Percentiles rank a stretch among this genome's conserved stretches.
phyloP scores from a whole-genome alignment of 345 rosid species.

The Ceriops tagal region DNA sequence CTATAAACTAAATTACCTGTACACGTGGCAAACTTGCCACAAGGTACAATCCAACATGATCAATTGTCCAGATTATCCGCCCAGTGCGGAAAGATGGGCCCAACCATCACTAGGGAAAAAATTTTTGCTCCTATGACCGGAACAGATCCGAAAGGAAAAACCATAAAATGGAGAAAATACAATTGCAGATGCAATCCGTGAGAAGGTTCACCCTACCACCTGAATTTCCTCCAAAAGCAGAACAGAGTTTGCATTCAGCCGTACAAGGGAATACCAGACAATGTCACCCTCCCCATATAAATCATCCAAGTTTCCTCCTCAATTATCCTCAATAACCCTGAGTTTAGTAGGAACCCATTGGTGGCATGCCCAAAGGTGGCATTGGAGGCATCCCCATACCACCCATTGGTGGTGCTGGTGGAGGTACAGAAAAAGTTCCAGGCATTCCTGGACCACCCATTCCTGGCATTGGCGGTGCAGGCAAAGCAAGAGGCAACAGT shows the following conservation, averaged over 20 bases:
- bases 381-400: conserved; percentile 76
- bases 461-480: conserved; percentile 91
- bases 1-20: conserved; percentile 1
- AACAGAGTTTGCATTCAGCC: not conserved
- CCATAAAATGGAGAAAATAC: not conserved
- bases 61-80: not conserved
- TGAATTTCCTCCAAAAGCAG: not conserved
- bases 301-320: not conserved
- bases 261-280: not conserved
- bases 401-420: conserved; percentile 42
- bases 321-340: not conserved
- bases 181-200: not conserved
- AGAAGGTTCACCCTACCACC: no score
- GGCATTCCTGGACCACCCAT: conserved; percentile 48
- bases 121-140: not conserved
- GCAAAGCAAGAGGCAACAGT: conserved; percentile 77
- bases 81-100: not conserved
- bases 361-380: conserved; percentile 74
- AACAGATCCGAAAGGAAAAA: not conserved
- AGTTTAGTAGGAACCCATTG: conserved; percentile 52
- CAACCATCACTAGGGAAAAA: not conserved
- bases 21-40: conserved; percentile 10
- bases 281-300: not conserved
- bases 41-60: not conserved
- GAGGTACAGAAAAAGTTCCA: conserved; percentile 39